Evolutionary conservation across 2,329 filamentous ascomycete species (phyloP).

Genomic region (Neophaeococcomyces aloes): DNA sequence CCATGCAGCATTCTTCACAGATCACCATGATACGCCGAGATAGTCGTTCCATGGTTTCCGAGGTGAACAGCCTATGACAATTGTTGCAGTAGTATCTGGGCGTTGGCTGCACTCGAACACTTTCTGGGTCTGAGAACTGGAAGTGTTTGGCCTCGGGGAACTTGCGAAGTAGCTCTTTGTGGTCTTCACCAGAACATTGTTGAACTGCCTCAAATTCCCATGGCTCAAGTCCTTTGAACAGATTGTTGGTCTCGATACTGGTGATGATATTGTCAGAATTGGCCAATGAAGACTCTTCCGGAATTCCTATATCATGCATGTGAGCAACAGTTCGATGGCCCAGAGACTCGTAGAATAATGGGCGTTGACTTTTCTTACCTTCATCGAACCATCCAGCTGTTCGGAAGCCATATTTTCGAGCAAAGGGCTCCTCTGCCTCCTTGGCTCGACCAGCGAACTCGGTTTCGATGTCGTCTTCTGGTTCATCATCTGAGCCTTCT

Average conservation of each 20-base stretch:
- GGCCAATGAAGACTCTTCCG: constrained; percentile 2
- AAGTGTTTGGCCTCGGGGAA: constrained; percentile 2
- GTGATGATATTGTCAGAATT: constrained; percentile 5
- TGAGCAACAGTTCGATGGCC: not conserved
- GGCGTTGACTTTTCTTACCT: not conserved
- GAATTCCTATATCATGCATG: constrained; percentile 3
- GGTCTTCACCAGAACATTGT: not conserved
- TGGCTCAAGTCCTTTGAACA: constrained; percentile 1
- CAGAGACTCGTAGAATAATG: constrained; percentile 3
- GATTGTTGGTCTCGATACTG: not conserved
- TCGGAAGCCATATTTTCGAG: constrained; percentile 2
- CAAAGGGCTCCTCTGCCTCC: not conserved
- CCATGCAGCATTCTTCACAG: constrained; percentile 1
- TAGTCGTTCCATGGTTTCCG: not conserved
- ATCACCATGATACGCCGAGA: not conserved
- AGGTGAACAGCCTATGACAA: not conserved
- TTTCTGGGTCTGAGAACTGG: not conserved
- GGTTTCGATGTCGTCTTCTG: not conserved
- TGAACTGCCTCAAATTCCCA: constrained; percentile 6
- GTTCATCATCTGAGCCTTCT: not conserved
- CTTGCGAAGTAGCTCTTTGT: not conserved
- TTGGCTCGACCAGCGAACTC: not conserved
- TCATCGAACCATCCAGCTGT: not conserved
- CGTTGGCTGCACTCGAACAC: not conserved
- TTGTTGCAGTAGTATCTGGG: not conserved